Conservation (phyloP, 2,329 filamentous ascomycete species). For the Penicillium occitanis region DNA sequence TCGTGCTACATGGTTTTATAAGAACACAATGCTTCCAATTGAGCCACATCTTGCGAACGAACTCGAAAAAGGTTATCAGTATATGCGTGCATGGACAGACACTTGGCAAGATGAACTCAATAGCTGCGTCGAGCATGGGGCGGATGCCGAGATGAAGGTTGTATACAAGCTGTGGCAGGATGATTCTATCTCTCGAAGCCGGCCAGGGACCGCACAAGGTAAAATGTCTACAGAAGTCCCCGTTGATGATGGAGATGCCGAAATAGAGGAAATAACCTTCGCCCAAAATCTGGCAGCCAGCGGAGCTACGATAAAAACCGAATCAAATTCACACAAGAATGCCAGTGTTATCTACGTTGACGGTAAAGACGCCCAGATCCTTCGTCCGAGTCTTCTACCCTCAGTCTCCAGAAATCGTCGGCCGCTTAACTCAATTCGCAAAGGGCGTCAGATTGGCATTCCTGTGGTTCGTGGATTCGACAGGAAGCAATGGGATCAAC, state of each 20-base stretch:
- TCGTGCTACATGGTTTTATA: slow-evolving; percentile 95
- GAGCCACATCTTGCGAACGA: slow-evolving; percentile 85
- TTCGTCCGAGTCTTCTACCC: slow-evolving; percentile 81
- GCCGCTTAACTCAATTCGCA: slow-evolving; percentile 80
- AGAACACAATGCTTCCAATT: slow-evolving; percentile 88
- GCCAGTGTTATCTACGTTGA: slow-evolving; percentile 88
- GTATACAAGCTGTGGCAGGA: slow-evolving; percentile 78
- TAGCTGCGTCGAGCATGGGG: slow-evolving; percentile 86
- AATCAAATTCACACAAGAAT: slow-evolving; percentile 63
- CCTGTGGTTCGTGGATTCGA: slow-evolving; percentile 90
- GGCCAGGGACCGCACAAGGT: slow-evolving; percentile 40
- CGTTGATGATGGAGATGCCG: slow-evolving; percentile 24
- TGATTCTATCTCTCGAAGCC: slow-evolving; percentile 36
- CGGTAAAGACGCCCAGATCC: slow-evolving; percentile 71
- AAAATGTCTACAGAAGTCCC: slow-evolving; percentile 22
- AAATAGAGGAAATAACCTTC: slow-evolving; percentile 28
- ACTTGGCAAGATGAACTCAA: slow-evolving; percentile 91
- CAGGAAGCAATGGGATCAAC: slow-evolving; percentile 69
- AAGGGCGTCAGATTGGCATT: slow-evolving; percentile 77
- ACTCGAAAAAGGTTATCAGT: slow-evolving; percentile 84
- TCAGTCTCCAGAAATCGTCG: slow-evolving; percentile 80
- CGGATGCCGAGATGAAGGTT: slow-evolving; percentile 87
- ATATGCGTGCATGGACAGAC: slow-evolving; percentile 82
- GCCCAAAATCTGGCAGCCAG: slow-evolving; percentile 45
- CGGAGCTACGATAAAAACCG: slow-evolving; percentile 43